Base-by-base conservation (phyloP, 192 early-diverging fungal species). In the Umbelopsis vinacea region DNA sequence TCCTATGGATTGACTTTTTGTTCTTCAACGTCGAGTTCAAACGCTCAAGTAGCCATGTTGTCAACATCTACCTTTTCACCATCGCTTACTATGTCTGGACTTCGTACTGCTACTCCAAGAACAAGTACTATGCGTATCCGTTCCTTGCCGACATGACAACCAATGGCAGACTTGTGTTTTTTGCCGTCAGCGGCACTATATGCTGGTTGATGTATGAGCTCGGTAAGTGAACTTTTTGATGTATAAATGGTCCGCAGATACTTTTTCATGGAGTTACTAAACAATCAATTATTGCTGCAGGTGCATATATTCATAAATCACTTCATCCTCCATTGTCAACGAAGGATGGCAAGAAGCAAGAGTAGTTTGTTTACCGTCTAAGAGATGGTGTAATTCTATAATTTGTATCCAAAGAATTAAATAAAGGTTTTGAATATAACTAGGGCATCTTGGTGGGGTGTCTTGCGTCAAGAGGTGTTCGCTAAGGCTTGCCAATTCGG, bases 1-100 rank as follows among this genome's bases (percentile, higher is more conserved):
- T 78, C 22, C 12, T 74, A 9, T 78, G 77, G 77, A 22, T 46
- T 1, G 72, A 78, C 55, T 78, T 78, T 53, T 74, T 78, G 68
- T 33, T 78, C 26, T 71, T 74, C 26, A 70, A 72, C 19, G 23
- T 53, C 4, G 60, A 70, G n/a, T 78, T 78, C 50, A 35, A 47
- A 57, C 50, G 77, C 33, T 71, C 77, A 29, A 40, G 37, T 11
- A 21, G 48, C 3, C 77, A 78, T 43, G 60, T 71, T 45, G 33
- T 66, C 33, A 57, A 53, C 21, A 78, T 78, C 29, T 73, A 70
- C 40, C 5, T 46, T 17, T 78, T 78, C 53, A 55, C 47, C 22
- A 47, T 70, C 3, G 57, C 47, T 37, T 78, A 78, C 63, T 74
- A 53, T 33, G 38, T 71, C 4, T 78, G 77, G 77, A 63, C 72